Percentiles rank a stretch among this genome's conserved stretches.
Conservation (phyloP, 192 early-diverging fungal species). For the Gryganskiella cystojenkinii region DNA sequence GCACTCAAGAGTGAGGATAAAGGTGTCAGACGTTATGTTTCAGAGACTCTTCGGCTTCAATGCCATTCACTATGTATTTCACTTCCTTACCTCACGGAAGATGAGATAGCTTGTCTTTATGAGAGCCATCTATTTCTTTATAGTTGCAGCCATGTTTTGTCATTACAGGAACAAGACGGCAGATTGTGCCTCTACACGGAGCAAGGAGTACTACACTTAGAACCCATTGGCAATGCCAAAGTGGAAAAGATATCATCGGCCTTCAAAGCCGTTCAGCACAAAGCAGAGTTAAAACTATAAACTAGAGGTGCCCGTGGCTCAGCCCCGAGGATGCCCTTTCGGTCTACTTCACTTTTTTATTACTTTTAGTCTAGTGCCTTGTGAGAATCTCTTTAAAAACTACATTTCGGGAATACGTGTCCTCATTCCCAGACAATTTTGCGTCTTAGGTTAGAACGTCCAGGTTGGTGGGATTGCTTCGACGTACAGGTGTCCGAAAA, state of each 20-base stretch:
- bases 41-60: background rate
- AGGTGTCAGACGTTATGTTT: background rate
- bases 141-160: background rate
- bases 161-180: conserved; percentile 4
- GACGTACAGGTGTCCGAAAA: no score
- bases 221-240: background rate
- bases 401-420: no score
- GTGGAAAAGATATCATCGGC: background rate
- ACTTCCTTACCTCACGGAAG: background rate
- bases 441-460: no score
- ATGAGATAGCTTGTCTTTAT: background rate
- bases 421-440: no score
- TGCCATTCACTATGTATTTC: background rate
- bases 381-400: no score
- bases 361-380: no score
- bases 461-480: no score
- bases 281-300: background rate
- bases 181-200: background rate
- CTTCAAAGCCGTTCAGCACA: background rate
- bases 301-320: no score
- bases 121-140: background rate
- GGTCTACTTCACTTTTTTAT: no score
- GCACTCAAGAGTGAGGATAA: background rate
- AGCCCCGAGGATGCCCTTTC: no score
- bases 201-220: background rate